Evolutionary conservation across 495 filamentous ascomycete genomes (phyloP), one percentile per base, ranked within the genome.

Genomic region (Aspergillus ostianus): DNA sequence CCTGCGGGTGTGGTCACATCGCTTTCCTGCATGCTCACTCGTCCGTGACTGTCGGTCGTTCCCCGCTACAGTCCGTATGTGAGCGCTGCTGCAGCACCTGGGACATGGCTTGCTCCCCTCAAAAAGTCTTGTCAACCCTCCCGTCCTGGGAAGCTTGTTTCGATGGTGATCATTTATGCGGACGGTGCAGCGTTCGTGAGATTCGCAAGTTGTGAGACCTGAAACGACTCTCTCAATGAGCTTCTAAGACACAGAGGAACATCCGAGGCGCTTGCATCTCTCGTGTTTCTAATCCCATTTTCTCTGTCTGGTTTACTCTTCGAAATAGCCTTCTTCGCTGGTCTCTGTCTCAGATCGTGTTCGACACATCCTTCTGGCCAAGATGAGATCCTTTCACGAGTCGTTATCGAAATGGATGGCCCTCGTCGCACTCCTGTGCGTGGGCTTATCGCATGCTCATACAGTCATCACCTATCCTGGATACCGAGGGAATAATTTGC

Each of bases 401-500:
- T 75, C 77, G 52, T 78, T 80, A 75, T 71, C 80, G 65, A 70
- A 77, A 65, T 75, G 84, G 74, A 70, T 75, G 32, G 56, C 82
- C 56, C 67, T 79, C 61, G 67, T 82, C 53, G 74, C 81, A 48
- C 66, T 88, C 53, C 65, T 85, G 26, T 71, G 77, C 47, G 68
- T 76, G 21, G 64, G 79, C 44, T 61, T 86, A 64, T 85, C 81
- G 30, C 77, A 85, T 19, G 89, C 94, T 48, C 94, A 99, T 72
- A 94, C 85, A 15, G 80, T 97, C 69, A 90, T 98, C 75, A 87
- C 88, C 60, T 99, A 98, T 68, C 95, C 95, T 1, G 90, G 90
- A 65, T 96, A 91, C 86, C 82, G 94, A 85, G 94, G 92, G 64
- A 88, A 99, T 77, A 98, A 96, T 70, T 82, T 98, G 46, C 81